Evolutionary conservation across 73 alveolate species (phyloP), one percentile per base, ranked within the genome.

Genomic region (Paramecium primaurelia): DNA sequence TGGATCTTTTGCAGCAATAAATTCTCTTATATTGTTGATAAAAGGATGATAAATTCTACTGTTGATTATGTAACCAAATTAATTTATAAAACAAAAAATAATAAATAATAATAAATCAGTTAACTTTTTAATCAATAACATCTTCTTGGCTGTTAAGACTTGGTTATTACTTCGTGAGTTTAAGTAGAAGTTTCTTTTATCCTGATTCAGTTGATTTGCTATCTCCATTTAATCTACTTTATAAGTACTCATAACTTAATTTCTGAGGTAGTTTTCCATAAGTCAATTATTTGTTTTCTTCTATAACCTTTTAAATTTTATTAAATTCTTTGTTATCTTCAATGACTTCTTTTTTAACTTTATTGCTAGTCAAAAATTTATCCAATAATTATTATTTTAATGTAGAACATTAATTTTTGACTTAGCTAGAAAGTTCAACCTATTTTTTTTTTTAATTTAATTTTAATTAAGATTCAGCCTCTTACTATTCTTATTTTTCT

Each of bases 1-100:
- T 38, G 91, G 91, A 80, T 14, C 51, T 40, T 80, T 14, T 80
- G 91, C 91, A 44, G 58, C 91, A 11, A 47, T 80, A 44, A 49
- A 80, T 45, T 80, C 91, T 38, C 58, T 80, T 42, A 45, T 80
- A 10, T 42, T 75, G 60, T 75, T 75, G 30, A 75, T 75, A 6
- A 12, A 38, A 75, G 58, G 88, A 36, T 75, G 84, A 64, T 18
- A n/a, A 5, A 54, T 7, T 34, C 9, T 54, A 54, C 30, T 18
- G 69, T 54, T 54, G 69, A 54, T 54, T 54, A 6, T 54, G 69
- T 54, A 54, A 54, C 69, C 69, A 54, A 54, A n/a, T 54, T 54
- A 54, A 40, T 40, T 38, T 40, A 40, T 40, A 40, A 40, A 40
- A 49, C 28, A 49, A 49, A 47, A 47, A 54, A 54, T 54, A 54